A percentile compares a stretch with the other conserved stretches of the same genome.
These are phyloP conservation scores for Lonicera japonica DNA, from an alignment of 129 eudicot genomes.

Conservation along the genomic window DNA sequence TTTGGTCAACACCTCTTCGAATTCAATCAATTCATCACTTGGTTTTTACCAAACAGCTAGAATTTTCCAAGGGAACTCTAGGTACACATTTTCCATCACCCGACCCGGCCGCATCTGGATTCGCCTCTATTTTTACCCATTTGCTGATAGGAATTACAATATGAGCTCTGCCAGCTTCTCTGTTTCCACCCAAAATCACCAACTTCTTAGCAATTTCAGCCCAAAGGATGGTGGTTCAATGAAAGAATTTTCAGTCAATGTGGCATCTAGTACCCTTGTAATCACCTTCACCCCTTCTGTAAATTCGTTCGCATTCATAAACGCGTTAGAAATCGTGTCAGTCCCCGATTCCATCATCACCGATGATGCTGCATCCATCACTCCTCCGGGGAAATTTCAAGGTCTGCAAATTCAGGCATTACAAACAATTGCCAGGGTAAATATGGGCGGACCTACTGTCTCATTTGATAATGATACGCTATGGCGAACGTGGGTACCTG, in stretches of 20 bases:
- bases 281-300: slow-evolving; percentile 48
- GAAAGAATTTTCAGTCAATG: slow-evolving; percentile 56
- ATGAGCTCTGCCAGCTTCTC: slow-evolving; percentile 53
- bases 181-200: slow-evolving; percentile 45
- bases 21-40: slow-evolving; percentile 37
- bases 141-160: slow-evolving; percentile 37
- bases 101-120: slow-evolving; percentile 83
- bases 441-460: slow-evolving; percentile 78
- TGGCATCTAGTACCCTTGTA: slow-evolving; percentile 31
- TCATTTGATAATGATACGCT: slow-evolving; percentile 53
- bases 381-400: slow-evolving; percentile 31
- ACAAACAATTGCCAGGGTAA: slow-evolving; percentile 56
- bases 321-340: slow-evolving; percentile 70
- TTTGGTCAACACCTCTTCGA: slow-evolving; percentile 42
- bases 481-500: slow-evolving; percentile 67
- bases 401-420: slow-evolving; percentile 50
- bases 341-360: slow-evolving; percentile 61
- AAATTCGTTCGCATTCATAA: slow-evolving; percentile 63
- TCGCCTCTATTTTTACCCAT: slow-evolving; percentile 68
- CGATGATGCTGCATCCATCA: slow-evolving; percentile 42
- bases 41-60: slow-evolving; percentile 57
- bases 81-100: slow-evolving; percentile 46
- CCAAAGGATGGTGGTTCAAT: slow-evolving; percentile 15
- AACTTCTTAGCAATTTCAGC: slow-evolving; percentile 42
- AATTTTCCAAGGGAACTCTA: slow-evolving; percentile 46